These are phyloP conservation scores for Fusarium cicatricum DNA, from an alignment of 2,329 filamentous ascomycete genomes.

Conservation along the genomic window DNA sequence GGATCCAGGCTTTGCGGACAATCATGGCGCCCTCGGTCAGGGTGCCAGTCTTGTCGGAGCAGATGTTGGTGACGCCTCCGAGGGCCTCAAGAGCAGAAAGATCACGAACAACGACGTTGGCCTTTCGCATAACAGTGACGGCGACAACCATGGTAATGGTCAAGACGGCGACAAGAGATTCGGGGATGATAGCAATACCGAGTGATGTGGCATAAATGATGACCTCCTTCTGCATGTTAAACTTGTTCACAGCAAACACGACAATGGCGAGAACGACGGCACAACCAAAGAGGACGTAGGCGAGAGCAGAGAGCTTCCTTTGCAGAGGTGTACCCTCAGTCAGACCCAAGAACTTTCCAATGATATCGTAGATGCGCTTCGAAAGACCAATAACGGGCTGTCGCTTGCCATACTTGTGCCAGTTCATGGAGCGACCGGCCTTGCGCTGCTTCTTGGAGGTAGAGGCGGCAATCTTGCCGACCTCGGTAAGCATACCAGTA, in stretches of 20 bases:
- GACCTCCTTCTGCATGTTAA: slow-evolving; percentile 59
- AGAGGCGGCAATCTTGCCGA: slow-evolving; percentile 73
- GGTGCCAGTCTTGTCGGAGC: slow-evolving; percentile 78
- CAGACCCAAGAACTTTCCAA: slow-evolving; percentile 67
- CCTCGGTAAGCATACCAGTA: slow-evolving; percentile 76
- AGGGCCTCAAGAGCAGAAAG: slow-evolving; percentile 73
- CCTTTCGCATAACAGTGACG: slow-evolving; percentile 69
- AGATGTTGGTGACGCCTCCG: slow-evolving; percentile 76
- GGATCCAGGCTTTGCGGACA: slow-evolving; percentile 72
- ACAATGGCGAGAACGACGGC: slow-evolving; percentile 67
- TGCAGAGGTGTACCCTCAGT: slow-evolving; percentile 79
- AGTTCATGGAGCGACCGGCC: slow-evolving; percentile 62
- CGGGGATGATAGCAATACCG: slow-evolving; percentile 69
- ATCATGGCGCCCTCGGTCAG: slow-evolving; percentile 76
- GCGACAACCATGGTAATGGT: slow-evolving; percentile 76
- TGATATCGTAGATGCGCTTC: slow-evolving; percentile 57
- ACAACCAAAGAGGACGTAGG: slow-evolving; percentile 77
- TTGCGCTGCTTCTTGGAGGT: slow-evolving; percentile 62
- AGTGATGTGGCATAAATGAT: slow-evolving; percentile 66
- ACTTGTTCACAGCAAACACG: slow-evolving; percentile 66
- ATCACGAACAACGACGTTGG: slow-evolving; percentile 71
- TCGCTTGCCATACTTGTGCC: slow-evolving; percentile 60
- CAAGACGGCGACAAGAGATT: slow-evolving; percentile 72
- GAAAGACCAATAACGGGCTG: slow-evolving; percentile 57
- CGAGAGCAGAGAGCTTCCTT: slow-evolving; percentile 79